Evolutionary conservation across 2,329 filamentous ascomycete species (phyloP), one percentile per base, ranked within the genome.

Genomic region (Penicillium sp.): DNA sequence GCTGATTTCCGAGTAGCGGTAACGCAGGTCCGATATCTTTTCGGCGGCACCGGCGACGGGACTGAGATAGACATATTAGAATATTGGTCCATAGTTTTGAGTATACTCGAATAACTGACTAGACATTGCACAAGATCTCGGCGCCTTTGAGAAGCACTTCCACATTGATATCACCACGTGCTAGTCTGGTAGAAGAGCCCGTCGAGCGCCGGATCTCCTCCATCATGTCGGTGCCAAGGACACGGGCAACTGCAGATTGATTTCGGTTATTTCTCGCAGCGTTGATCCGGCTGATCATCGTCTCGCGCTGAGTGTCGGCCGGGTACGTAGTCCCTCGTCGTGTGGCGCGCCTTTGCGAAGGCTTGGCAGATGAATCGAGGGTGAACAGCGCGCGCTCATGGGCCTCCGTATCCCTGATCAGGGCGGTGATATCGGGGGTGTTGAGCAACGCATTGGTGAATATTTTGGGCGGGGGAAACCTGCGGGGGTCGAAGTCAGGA

Each of bases 331-430:
- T 83, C 58, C 77, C 79, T 62, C 77, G 72, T 52, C 82, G 72
- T 47, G 70, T 75, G 58, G 66, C 71, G 66, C 63, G 79, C 70
- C 65, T 76, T 65, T 65, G 81, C 60, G 71, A 78, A 56, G 79
- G 42, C 3, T 80, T 79, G 5, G 76, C 80, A 0, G 89, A 84
- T 0, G 89, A 85, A 1, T 93, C 91, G 0, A 96, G 87, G 38
- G 93, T 95, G 78, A 97, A 99, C 18, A 99, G 84, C 6, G 93
- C 93, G 66, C 92, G 88, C 73, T 99, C 94, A 75, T 97, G 93
- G 21, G 88, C 78, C 74, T 99, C 94, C 3, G 93, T 97, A 71
- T 99, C 94, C 59, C 94, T 89, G 67, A 99, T 97, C 48, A 99
- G 79, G 12, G 90, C 84, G 3, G 94, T 97, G 64, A 99, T 97